Conservation (phyloP, 2,329 filamentous ascomycete genomes). For the Penicillium psychrosexuale region DNA sequence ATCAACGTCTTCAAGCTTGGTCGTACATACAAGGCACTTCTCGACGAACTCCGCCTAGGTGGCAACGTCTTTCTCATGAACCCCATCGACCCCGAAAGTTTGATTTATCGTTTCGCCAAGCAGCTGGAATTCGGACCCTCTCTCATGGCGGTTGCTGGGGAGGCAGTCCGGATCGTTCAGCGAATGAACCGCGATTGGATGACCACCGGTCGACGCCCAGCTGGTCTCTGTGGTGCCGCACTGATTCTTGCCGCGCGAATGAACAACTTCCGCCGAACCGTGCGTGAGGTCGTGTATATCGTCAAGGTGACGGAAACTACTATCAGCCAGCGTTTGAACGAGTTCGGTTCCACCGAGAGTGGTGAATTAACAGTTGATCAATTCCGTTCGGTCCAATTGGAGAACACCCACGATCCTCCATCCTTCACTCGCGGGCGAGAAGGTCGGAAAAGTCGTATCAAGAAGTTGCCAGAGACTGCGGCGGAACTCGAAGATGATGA, state of each 20-base stretch:
- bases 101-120: constrained; percentile 86
- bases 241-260: constrained; percentile 93
- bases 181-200: constrained; percentile 98
- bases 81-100: constrained; percentile 78
- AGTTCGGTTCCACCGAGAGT: constrained; percentile 84
- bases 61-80: constrained; percentile 66
- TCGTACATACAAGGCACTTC: constrained; percentile 79
- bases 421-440: constrained; percentile 62
- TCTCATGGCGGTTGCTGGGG: constrained; percentile 79
- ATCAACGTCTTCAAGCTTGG: constrained; percentile 93
- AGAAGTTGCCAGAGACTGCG: constrained; percentile 35
- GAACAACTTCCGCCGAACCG: constrained; percentile 93
- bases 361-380: constrained; percentile 83
- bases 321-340: constrained; percentile 83
- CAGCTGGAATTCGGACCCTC: constrained; percentile 86
- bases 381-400: constrained; percentile 58
- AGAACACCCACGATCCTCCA: constrained; percentile 76
- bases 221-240: constrained; percentile 90
- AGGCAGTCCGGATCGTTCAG: constrained; percentile 81
- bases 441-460: constrained; percentile 53
- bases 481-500: constrained; percentile 49
- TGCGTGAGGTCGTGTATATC: constrained; percentile 94
- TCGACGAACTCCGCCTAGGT: constrained; percentile 55
- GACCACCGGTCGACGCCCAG: constrained; percentile 86
- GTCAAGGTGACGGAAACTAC: constrained; percentile 95